Conservation (phyloP, 192 early-diverging fungal genomes). For the Coemansia sp. region DNA sequence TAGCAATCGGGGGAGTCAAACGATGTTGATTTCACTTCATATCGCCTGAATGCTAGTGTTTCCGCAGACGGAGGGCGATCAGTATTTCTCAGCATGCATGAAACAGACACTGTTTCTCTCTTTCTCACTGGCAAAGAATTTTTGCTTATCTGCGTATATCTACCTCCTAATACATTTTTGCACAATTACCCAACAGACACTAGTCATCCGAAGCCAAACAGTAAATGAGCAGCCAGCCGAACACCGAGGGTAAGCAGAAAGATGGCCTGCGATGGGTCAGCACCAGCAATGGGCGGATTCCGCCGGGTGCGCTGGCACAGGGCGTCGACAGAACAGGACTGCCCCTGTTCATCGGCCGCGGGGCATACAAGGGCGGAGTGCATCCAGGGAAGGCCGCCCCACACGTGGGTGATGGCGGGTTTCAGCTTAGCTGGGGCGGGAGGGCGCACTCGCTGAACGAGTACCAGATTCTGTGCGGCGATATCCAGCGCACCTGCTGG, state of each 20-base stretch:
- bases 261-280: constrained; percentile 18
- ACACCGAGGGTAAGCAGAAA: neutral
- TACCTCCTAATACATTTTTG: neutral
- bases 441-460: constrained; percentile 42
- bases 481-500: constrained; percentile 53
- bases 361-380: constrained; percentile 52
- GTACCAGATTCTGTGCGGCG: constrained; percentile 61
- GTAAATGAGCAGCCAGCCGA: neutral
- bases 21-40: neutral
- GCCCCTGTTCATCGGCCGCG: constrained; percentile 58
- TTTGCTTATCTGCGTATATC: too few species aligned
- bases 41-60: too few species aligned
- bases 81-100: neutral
- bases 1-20: neutral
- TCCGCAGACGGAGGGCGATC: neutral
- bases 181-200: too few species aligned
- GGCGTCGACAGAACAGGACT: constrained; percentile 56
- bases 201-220: too few species aligned
- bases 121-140: too few species aligned
- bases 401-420: constrained; percentile 48
- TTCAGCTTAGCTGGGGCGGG: constrained; percentile 55
- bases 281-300: constrained; percentile 28
- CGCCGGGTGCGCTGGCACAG: constrained; percentile 44
- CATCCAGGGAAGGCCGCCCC: constrained; percentile 53
- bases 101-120: too few species aligned